Base-by-base conservation (phyloP, 306 rosid species). In the Lathyrus sativus region DNA sequence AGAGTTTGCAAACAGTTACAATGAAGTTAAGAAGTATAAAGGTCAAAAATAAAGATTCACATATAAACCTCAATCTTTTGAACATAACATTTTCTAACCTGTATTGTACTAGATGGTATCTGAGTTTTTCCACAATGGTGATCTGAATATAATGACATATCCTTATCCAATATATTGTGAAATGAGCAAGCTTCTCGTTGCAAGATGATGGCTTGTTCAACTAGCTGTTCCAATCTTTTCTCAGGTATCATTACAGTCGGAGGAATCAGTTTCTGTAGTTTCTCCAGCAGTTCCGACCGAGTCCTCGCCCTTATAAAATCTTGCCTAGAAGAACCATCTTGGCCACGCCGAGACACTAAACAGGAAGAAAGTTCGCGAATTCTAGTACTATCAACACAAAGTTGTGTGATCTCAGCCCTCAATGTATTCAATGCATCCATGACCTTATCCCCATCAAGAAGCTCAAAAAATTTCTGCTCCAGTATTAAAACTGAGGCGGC, bases 401-500 rank as follows among this genome's bases (percentile, higher is more conserved):
- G 85, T 13, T 96, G 95, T 11, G 82, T 76, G 79, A 93, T 90
- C 79, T 88, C 95, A 51, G 83, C 82, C 82, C 99, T 86, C 83
- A 93, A 78, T 3, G 96, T 90, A 59, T 65, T 83, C 82, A 93
- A 77, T 26, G 99, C 99, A 74, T 88, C 96, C 76, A 80, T 81
- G 74, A 84, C 77, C 56, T 81, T 82, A n/a, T 81, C 93, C 37
- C 69, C 85, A 55, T 82, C 85, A 67, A 93, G 63, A 82, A 90
- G 96, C 68, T 93, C 99, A 50, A 86, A 78, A 74, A 82, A 90
- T 58, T 90, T 93, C 73, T 90, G 97, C 78, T 93, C 97, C 83
- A 86, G 45, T 49, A 93, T 87, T 75, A 93, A 59, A 71, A 85
- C 83, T 3, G 90, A 85, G n/a, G 99, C 97, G 7, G 80, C 83